Percentiles rank a stretch among this genome's conserved stretches.
Evolutionary conservation across 2,329 filamentous ascomycete species (phyloP).

Genomic region (Raffaelea albimanens): DNA sequence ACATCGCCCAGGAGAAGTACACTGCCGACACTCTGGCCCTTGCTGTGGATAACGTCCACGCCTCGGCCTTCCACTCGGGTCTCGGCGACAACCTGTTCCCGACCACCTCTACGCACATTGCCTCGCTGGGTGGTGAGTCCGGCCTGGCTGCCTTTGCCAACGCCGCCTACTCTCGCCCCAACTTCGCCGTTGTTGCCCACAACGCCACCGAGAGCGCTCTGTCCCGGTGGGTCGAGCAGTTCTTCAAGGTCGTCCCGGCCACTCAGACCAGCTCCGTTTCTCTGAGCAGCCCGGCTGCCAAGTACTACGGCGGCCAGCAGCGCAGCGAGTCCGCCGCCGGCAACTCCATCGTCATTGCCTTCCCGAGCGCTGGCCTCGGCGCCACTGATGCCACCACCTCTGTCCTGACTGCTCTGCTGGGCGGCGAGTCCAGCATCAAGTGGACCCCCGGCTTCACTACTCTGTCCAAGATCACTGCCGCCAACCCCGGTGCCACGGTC

Average conservation of each 20-base stretch:
- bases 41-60: slow-evolving; percentile 79
- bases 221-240: slow-evolving; percentile 83
- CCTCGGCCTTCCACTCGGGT: slow-evolving; percentile 84
- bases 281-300: slow-evolving; percentile 55
- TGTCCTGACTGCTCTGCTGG: slow-evolving; percentile 81
- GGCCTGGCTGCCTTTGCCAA: slow-evolving; percentile 67
- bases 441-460: slow-evolving; percentile 92
- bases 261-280: slow-evolving; percentile 40
- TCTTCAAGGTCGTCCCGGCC: slow-evolving; percentile 67
- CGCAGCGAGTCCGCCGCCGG: slow-evolving; percentile 67
- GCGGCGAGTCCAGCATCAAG: slow-evolving; percentile 86
- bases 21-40: slow-evolving; percentile 53
- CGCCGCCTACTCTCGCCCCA: slow-evolving; percentile 76
- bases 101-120: slow-evolving; percentile 59
- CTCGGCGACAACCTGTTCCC: slow-evolving; percentile 74
- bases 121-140: slow-evolving; percentile 72
- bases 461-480: slow-evolving; percentile 66
- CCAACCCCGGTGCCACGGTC: slow-evolving; percentile 56
- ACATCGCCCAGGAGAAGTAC: slow-evolving; percentile 66
- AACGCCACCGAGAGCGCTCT: slow-evolving; percentile 69
- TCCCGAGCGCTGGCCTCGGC: slow-evolving; percentile 76
- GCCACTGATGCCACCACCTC: slow-evolving; percentile 83
- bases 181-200: slow-evolving; percentile 85
- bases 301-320: slow-evolving; percentile 94
- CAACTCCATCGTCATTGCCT: slow-evolving; percentile 82